Conservation (phyloP, 177 flowering plant species). For the Tripterygium wilfordii region DNA sequence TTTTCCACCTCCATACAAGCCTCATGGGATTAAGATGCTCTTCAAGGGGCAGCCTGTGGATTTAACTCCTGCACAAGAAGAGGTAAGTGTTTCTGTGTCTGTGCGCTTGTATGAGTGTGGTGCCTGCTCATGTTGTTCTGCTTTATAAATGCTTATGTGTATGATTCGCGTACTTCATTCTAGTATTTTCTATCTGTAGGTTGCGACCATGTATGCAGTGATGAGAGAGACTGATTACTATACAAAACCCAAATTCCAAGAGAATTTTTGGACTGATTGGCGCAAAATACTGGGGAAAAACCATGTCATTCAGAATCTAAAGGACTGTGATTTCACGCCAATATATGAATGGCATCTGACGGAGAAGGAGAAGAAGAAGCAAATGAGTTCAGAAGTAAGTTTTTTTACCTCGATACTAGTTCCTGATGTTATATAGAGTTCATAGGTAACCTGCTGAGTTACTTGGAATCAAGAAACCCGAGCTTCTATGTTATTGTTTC, state of each 20-base stretch:
- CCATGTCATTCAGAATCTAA: slow-evolving; percentile 79
- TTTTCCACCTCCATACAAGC: slow-evolving; percentile 92
- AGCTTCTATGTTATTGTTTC: no score
- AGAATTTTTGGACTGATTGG: slow-evolving; percentile 93
- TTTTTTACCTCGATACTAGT: no score
- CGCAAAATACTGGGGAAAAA: slow-evolving; percentile 68
- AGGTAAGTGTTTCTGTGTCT: slow-evolving; percentile 42
- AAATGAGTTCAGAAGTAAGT: slow-evolving; percentile 86
- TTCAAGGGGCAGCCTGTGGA: slow-evolving; percentile 80
- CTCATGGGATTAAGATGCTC: slow-evolving; percentile 93
- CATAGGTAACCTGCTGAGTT: no score
- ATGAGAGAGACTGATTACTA: slow-evolving; percentile 93
- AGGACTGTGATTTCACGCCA: slow-evolving; percentile 85
- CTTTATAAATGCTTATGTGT: slow-evolving; percentile 1
- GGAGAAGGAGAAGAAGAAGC: slow-evolving; percentile 97
- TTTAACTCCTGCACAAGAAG: slow-evolving; percentile 91
- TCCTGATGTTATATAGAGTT: no score
- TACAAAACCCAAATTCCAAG: slow-evolving; percentile 52
- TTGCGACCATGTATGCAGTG: slow-evolving; percentile 98
- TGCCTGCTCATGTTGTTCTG: slow-evolving; percentile 19
- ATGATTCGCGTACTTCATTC: slow-evolving; percentile 1
- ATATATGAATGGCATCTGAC: slow-evolving; percentile 89
- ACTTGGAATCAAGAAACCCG: no score
- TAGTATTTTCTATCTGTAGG: slow-evolving; percentile 38
- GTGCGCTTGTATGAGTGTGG: background rate